These are phyloP conservation scores for Eutrema yunnanense DNA, from an alignment of 345 rosid species.

Conservation along the genomic window DNA sequence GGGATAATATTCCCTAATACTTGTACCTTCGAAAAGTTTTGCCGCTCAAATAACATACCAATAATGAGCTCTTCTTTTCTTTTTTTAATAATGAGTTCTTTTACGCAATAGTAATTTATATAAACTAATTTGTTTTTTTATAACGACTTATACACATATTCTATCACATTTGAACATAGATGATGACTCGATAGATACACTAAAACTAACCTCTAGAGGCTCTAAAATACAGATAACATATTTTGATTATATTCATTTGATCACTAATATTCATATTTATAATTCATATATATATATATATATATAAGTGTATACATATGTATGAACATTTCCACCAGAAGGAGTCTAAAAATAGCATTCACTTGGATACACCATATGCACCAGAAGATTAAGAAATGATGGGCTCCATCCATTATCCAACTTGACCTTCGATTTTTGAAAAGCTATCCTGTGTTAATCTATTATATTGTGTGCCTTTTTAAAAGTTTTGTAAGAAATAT, in stretches of 20 bases:
- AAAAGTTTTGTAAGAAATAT: not conserved
- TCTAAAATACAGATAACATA: not conserved
- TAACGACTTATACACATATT: not conserved
- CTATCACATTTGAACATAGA: not conserved
- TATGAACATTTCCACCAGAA: not conserved
- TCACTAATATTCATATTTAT: not conserved
- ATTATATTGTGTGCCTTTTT: not conserved
- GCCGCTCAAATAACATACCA: too few relatives aligned
- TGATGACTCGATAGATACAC: not conserved
- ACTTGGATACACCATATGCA: not conserved
- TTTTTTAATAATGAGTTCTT: too few relatives aligned
- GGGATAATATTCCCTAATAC: too few relatives aligned
- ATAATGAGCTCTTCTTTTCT: too few relatives aligned
- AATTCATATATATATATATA: not conserved
- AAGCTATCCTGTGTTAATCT: conserved; percentile 1
- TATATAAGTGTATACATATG: not conserved
- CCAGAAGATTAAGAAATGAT: not conserved
- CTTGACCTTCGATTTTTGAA: conserved; percentile 10
- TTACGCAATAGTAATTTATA: too few relatives aligned
- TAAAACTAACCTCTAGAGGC: not conserved
- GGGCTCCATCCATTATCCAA: conserved; percentile 1
- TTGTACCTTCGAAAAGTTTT: too few relatives aligned
- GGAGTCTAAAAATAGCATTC: not conserved
- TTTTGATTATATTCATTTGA: not conserved
- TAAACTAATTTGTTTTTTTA: not conserved